Percentiles rank a stretch among this genome's conserved stretches.
These are phyloP conservation scores for Colletotrichum musicola DNA, from an alignment of 2,329 filamentous ascomycete genomes.

Conservation along the genomic window DNA sequence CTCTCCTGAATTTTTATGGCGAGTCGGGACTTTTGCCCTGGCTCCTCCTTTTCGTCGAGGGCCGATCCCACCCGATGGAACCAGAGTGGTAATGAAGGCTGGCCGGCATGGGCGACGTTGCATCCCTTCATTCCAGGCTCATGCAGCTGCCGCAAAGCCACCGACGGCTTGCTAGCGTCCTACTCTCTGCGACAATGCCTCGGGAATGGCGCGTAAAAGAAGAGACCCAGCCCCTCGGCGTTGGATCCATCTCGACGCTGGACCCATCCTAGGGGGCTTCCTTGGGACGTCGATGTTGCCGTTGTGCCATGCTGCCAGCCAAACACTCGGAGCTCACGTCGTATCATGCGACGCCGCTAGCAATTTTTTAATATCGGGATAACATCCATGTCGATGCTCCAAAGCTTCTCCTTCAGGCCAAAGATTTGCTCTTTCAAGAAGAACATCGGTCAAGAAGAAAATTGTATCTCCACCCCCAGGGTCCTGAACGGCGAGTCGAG, in stretches of 20 bases:
- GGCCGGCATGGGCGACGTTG: constrained; percentile 11
- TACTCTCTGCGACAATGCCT: not conserved
- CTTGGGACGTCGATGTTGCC: not conserved
- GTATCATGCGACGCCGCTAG: constrained; percentile 6
- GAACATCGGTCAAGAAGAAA: constrained; percentile 83
- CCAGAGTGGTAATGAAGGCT: not conserved
- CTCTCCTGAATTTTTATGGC: not conserved
- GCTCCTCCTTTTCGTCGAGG: not conserved
- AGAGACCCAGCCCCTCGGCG: not conserved
- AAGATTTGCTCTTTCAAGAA: constrained; percentile 59
- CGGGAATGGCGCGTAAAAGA: not conserved
- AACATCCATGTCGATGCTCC: not conserved
- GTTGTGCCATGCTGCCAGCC: not conserved
- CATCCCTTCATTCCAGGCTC: constrained; percentile 14
- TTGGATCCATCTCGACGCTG: constrained; percentile 4
- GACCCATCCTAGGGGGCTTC: not conserved
- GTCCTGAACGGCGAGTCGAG: constrained; percentile 82
- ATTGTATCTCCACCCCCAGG: constrained; percentile 84
- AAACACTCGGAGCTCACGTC: constrained; percentile 8
- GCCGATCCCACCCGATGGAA: not conserved
- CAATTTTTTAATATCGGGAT: not conserved
- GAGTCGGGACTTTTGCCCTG: not conserved
- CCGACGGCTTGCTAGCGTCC: not conserved
- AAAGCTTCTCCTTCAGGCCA: too few species aligned
- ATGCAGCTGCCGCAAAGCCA: constrained; percentile 3